Conservation (phyloP, 2,329 filamentous ascomycete genomes). For the Madurella mycetomatis region DNA sequence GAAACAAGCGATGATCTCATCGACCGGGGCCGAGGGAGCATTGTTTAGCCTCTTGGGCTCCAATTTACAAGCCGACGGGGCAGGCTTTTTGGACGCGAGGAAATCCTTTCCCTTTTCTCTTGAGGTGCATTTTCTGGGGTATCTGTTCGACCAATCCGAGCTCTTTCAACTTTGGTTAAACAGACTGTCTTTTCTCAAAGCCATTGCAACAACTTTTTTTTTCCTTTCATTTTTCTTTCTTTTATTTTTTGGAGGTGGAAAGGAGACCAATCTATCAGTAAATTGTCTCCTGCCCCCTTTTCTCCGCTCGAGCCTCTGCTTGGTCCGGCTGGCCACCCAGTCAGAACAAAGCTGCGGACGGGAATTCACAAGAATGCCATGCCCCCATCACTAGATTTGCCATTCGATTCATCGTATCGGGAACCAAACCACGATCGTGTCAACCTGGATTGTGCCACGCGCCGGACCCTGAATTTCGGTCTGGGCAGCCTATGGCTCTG, state of each 20-base stretch:
- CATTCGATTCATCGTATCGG: not conserved
- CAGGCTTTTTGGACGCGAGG: not conserved
- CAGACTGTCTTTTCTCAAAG: not conserved
- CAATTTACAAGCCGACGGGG: not conserved
- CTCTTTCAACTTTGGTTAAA: not conserved
- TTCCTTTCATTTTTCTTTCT: not conserved
- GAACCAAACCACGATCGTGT: too few species aligned
- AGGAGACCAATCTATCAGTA: slow-evolving; percentile 1
- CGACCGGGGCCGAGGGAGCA: slow-evolving; percentile 2
- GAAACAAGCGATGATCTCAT: slow-evolving; percentile 24
- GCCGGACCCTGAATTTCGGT: not conserved
- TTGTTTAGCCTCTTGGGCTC: not conserved
- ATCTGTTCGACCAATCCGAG: not conserved
- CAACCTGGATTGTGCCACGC: not conserved
- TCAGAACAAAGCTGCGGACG: too few species aligned
- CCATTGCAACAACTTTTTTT: not conserved
- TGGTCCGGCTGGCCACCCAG: not conserved
- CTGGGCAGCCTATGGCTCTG: not conserved
- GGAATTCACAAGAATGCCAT: not conserved
- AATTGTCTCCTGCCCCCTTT: not conserved
- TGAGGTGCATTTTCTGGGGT: not conserved
- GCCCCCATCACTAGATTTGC: not conserved
- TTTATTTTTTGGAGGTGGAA: not conserved
- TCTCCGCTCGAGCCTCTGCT: not conserved
- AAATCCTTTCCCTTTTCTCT: not conserved